Conservation (phyloP, 2,329 filamentous ascomycete species). For the Dothideomycetes sp. region DNA sequence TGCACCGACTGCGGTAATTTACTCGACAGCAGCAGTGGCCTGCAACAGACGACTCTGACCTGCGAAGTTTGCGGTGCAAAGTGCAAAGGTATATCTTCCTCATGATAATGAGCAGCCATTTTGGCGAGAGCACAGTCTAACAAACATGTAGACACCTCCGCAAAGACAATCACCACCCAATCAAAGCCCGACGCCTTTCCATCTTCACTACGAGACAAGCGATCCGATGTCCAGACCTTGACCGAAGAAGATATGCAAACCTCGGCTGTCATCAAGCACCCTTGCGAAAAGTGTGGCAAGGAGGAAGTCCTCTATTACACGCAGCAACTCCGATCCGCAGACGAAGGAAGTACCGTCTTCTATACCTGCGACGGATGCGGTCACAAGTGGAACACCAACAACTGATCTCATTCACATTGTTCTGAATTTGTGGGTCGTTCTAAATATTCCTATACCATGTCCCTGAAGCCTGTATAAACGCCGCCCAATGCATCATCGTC, state of each 20-base stretch:
- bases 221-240: slow-evolving; percentile 73
- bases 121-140: too few relatives aligned
- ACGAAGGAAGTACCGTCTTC: slow-evolving; percentile 90
- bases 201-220: slow-evolving; percentile 75
- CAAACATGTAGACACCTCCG: slow-evolving; percentile 51
- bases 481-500: slow-evolving; percentile 38
- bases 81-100: slow-evolving; percentile 57
- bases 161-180: slow-evolving; percentile 65
- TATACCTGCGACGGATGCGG: slow-evolving; percentile 74
- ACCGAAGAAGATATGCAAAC: slow-evolving; percentile 62
- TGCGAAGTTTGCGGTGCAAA: slow-evolving; percentile 81
- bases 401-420: too few relatives aligned
- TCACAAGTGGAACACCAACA: slow-evolving; percentile 44
- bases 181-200: slow-evolving; percentile 90
- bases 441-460: not conserved
- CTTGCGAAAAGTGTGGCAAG: slow-evolving; percentile 70
- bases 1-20: slow-evolving; percentile 89
- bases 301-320: slow-evolving; percentile 77
- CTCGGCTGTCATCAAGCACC: slow-evolving; percentile 56
- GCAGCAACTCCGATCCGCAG: slow-evolving; percentile 78
- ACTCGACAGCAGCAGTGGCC: slow-evolving; percentile 68
- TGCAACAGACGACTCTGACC: slow-evolving; percentile 60
- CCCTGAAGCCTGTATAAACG: not conserved
- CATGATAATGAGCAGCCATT: not conserved
- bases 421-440: too few relatives aligned